Conservation (phyloP, 306 rosid species). For the Pueraria montana region DNA sequence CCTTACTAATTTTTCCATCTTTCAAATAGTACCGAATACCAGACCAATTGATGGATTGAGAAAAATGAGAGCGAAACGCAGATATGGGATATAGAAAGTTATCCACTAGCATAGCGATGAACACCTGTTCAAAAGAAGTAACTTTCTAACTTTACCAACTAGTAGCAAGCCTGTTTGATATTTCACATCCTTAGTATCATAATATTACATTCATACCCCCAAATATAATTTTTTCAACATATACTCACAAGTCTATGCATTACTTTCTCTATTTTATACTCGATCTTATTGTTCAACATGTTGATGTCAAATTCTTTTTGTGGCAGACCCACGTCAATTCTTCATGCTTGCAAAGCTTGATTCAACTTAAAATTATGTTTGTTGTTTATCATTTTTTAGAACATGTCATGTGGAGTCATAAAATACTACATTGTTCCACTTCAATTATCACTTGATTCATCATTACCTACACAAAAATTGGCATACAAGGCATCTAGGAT, state of each 20-base stretch:
- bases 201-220: constrained; percentile 28
- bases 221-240: not conserved
- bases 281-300: constrained; percentile 1
- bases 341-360: constrained; percentile 35
- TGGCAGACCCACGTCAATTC: constrained; percentile 15
- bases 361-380: constrained; percentile 34
- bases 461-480: constrained; percentile 36
- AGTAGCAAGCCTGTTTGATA: constrained; percentile 32
- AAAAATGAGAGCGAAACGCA: constrained; percentile 88
- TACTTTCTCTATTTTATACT: constrained; percentile 32
- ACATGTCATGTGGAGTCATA: not conserved
- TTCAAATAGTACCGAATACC: constrained; percentile 89
- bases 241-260: constrained; percentile 22
- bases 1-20: constrained; percentile 90
- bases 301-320: constrained; percentile 12
- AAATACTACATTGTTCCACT: constrained; percentile 8
- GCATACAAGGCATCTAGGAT: constrained; percentile 15
- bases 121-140: constrained; percentile 73
- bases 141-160: constrained; percentile 51
- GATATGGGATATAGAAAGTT: constrained; percentile 93
- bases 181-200: constrained; percentile 32
- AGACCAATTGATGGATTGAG: constrained; percentile 98
- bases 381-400: constrained; percentile 5
- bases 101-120: constrained; percentile 89
- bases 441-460: constrained; percentile 4